Base-by-base conservation (phyloP, 139 green algal species). In the Chlamydomonas eustigma region DNA sequence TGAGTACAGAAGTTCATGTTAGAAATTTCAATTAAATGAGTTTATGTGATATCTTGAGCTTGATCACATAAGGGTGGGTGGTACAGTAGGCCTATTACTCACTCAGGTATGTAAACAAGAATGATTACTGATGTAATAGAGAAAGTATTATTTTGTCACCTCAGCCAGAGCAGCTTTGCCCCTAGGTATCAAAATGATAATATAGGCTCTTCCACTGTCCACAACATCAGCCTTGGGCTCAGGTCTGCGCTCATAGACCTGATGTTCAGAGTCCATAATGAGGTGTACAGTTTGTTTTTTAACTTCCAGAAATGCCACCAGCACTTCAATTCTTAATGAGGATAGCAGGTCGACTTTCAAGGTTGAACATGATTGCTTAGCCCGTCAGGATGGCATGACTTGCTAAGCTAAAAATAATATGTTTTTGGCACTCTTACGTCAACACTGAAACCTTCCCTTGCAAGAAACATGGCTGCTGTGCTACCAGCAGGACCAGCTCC, bases 151-250 rank as follows among this genome's bases (percentile, higher is more conserved):
- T n/a, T n/a, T n/a, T n/a, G n/a, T n/a, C 64, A 89, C 77, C 76
- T 84, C 58, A 31, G 84, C 82, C 25, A 89, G 58, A 25, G 81
- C 79, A 22, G 70, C 78, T 75, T 87, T 81, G 1, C 85, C 85
- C 3, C 85, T 68, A 1, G 85, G 81, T 44, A 87, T 87, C 37
- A 87, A 64, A 52, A 87, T 84, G 77, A 89, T 89, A 75, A 89
- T 87, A 76, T 89, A 89, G 4, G 85, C 85, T 1, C 83, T 71
- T 3, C 81, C 84, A 30, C 52, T 82, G 73, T 88, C 82, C 39
- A 88, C 78, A 24, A 66, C 25, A 37, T 89, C 85, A 12, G 70
- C 18, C 2, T 51, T 25, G 5, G 87, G 87, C 77, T 91, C 82
- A 0, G 85, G 81, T 0, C 87, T 77, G 2, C 77, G 64, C 69